These are phyloP conservation scores for Polysphondylium violaceum DNA, from an alignment of 78 protist genomes.

Conservation along the genomic window DNA sequence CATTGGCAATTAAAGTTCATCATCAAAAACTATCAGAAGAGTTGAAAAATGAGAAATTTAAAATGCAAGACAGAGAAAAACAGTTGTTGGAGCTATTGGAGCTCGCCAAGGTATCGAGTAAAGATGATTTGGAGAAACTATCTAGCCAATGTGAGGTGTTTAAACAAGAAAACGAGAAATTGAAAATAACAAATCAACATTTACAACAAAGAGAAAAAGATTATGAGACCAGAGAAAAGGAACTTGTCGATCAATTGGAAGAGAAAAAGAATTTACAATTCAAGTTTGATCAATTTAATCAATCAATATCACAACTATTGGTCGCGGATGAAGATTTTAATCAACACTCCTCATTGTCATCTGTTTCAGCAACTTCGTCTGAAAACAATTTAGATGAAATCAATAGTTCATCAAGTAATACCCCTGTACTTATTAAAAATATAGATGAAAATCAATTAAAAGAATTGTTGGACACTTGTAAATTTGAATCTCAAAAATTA, in stretches of 20 bases:
- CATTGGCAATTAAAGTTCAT: conserved; percentile 13
- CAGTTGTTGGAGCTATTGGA: no score
- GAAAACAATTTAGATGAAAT: no score
- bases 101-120: background rate
- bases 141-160: conserved; percentile 7
- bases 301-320: conserved; percentile 10
- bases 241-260: no score
- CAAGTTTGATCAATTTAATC: background rate
- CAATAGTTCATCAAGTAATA: background rate
- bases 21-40: background rate
- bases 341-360: no score
- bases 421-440: background rate
- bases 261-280: no score
- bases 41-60: background rate
- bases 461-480: background rate
- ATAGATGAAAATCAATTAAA: conserved; percentile 23
- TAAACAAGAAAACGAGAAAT: background rate
- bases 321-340: no score
- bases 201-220: background rate
- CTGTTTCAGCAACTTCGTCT: no score
- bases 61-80: no score
- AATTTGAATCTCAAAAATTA: background rate
- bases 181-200: background rate
- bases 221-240: background rate
- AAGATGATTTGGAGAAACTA: conserved; percentile 3